Evolutionary conservation across 164 flowering plant genomes (phyloP).

Genomic region (Stephania cephalantha): DNA sequence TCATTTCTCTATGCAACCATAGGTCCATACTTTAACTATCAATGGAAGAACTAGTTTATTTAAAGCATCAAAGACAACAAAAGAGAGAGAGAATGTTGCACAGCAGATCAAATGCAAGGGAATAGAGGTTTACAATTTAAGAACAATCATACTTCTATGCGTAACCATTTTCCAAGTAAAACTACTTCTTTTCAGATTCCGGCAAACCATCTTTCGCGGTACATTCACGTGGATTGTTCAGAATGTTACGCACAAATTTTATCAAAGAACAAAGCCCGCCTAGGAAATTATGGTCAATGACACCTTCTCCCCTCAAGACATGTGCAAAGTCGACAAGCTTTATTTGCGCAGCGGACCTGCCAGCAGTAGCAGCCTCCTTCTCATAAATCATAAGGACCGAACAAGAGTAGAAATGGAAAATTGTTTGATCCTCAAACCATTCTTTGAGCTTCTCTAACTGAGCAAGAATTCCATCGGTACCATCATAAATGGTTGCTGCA

Average conservation of each 20-base stretch:
- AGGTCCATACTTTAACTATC: too few relatives aligned
- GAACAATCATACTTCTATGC: not conserved
- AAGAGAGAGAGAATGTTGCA: not conserved
- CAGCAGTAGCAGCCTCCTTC: constrained; percentile 28
- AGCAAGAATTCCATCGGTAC: constrained; percentile 56
- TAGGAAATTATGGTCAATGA: constrained; percentile 82
- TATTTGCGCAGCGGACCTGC: constrained; percentile 38
- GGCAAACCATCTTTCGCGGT: not conserved
- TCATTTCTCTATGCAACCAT: too few relatives aligned
- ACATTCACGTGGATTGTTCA: constrained; percentile 22
- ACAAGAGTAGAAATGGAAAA: constrained; percentile 35
- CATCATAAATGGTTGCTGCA: constrained; percentile 60
- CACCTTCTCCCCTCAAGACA: constrained; percentile 55
- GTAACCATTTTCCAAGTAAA: constrained; percentile 4
- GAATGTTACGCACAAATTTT: constrained; percentile 60
- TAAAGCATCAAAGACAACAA: too few relatives aligned
- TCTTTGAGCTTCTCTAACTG: constrained; percentile 44
- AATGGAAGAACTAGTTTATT: too few relatives aligned
- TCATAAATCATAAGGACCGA: constrained; percentile 72
- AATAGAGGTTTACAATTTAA: not conserved
- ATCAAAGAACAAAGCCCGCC: constrained; percentile 93
- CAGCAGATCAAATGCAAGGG: not conserved
- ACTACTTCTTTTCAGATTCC: constrained; percentile 3
- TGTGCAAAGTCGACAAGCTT: constrained; percentile 94
- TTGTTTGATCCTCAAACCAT: constrained; percentile 90